Evolutionary conservation across 495 filamentous ascomycete genomes (phyloP).

Genomic region (Penicillium manginii): DNA sequence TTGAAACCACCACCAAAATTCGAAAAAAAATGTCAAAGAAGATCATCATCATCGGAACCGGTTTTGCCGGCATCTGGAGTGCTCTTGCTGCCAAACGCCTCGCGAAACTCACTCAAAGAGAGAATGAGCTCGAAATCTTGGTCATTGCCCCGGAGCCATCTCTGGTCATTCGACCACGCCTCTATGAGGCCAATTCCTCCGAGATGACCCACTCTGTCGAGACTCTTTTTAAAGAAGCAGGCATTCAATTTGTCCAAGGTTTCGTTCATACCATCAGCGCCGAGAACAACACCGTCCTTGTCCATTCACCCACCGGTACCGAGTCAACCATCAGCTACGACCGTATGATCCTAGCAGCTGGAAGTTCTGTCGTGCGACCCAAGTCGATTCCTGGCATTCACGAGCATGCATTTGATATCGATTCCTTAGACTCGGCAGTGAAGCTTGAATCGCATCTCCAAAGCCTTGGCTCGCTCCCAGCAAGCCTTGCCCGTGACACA

Average conservation of each 20-base stretch:
- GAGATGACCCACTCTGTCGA: slow-evolving; percentile 25
- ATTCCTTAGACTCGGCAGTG: slow-evolving; percentile 20
- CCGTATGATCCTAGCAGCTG: slow-evolving; percentile 38
- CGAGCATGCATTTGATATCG: slow-evolving; percentile 35
- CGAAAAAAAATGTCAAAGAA: slow-evolving; percentile 15
- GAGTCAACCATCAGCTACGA: slow-evolving; percentile 26
- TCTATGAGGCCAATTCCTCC: slow-evolving; percentile 37
- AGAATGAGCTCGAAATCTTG: slow-evolving; percentile 26
- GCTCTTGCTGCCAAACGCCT: slow-evolving; percentile 39
- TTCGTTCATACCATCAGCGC: slow-evolving; percentile 27
- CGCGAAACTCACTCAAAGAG: slow-evolving; percentile 16
- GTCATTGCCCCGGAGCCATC: slow-evolving; percentile 35
- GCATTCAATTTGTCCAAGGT: slow-evolving; percentile 28
- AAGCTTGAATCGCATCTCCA: slow-evolving; percentile 25
- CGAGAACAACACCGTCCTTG: slow-evolving; percentile 21
- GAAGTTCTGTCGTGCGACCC: slow-evolving; percentile 35
- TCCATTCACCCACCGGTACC: slow-evolving; percentile 14
- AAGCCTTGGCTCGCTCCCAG: slow-evolving; percentile 16
- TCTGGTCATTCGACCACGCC: slow-evolving; percentile 34
- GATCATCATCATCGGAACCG: slow-evolving; percentile 36
- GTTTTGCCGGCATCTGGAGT: slow-evolving; percentile 41
- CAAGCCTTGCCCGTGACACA: slow-evolving; percentile 17
- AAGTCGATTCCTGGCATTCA: slow-evolving; percentile 26
- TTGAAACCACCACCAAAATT: not conserved
- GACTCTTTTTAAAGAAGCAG: slow-evolving; percentile 27